Percentiles rank a stretch among this genome's conserved stretches.
Conservation (phyloP, 1,284 basidiomycete species). For the Phellopilus nigrolimitatus region DNA sequence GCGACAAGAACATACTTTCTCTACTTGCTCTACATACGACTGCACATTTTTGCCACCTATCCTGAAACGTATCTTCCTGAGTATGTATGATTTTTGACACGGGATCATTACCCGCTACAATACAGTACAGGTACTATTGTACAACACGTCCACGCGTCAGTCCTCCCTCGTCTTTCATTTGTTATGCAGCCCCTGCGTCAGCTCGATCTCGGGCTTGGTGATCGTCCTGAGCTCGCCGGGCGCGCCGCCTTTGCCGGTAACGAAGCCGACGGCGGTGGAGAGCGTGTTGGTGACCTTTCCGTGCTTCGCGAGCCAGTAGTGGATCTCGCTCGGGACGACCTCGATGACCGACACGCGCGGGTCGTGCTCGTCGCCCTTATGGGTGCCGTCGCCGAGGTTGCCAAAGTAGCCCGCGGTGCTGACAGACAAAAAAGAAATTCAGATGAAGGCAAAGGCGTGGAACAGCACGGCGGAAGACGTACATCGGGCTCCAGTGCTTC, state of each 20-base stretch:
- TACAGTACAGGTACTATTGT: too few relatives aligned
- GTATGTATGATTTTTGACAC: too few relatives aligned
- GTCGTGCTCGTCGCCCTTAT: slow-evolving; percentile 78
- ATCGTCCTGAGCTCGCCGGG: slow-evolving; percentile 65
- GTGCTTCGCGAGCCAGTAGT: slow-evolving; percentile 64
- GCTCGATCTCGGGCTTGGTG: slow-evolving; percentile 47
- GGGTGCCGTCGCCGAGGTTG: slow-evolving; percentile 81
- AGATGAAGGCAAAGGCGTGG: background rate
- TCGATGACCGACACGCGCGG: slow-evolving; percentile 81
- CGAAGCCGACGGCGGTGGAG: slow-evolving; percentile 50
- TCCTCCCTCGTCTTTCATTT: too few relatives aligned
- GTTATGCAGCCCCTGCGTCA: slow-evolving; percentile 37
- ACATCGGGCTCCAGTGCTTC: slow-evolving; percentile 64
- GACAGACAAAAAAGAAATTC: slow-evolving; percentile 6
- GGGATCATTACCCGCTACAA: too few relatives aligned
- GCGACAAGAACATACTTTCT: too few relatives aligned
- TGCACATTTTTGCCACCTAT: too few relatives aligned
- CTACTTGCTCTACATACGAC: too few relatives aligned
- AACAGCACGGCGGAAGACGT: slow-evolving; percentile 25
- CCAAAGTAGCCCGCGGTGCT: slow-evolving; percentile 81
- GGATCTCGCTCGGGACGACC: slow-evolving; percentile 76
- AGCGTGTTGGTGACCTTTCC: slow-evolving; percentile 41
- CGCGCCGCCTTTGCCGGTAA: slow-evolving; percentile 50
- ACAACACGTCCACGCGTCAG: too few relatives aligned
- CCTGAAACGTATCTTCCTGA: too few relatives aligned